Conservation (phyloP, 805 yeast genomes). For the Kurtzmaniella fragi region DNA sequence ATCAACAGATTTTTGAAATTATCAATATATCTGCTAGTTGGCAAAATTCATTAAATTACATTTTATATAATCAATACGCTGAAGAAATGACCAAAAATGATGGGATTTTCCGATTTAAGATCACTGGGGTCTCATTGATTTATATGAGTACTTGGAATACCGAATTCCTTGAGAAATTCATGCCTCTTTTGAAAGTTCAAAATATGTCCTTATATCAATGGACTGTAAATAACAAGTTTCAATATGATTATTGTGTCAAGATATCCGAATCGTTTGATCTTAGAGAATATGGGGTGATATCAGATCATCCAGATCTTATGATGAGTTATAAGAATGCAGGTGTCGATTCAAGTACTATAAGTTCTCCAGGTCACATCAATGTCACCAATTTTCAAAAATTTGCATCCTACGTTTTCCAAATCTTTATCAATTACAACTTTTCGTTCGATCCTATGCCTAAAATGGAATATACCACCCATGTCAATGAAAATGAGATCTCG, state of each 20-base stretch:
- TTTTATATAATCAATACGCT: slow-evolving; percentile 32
- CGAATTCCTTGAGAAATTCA: slow-evolving; percentile 28
- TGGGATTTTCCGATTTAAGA: slow-evolving; percentile 15
- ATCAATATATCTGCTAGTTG: slow-evolving; percentile 32
- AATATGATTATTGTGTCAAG: slow-evolving; percentile 26
- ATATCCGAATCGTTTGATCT: slow-evolving; percentile 20
- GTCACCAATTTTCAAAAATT: slow-evolving; percentile 8
- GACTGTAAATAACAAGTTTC: slow-evolving; percentile 35
- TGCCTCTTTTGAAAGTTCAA: slow-evolving; percentile 30
- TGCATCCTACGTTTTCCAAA: slow-evolving; percentile 8
- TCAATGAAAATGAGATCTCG: slow-evolving; percentile 14
- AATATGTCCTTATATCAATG: slow-evolving; percentile 30
- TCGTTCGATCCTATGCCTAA: slow-evolving; percentile 11
- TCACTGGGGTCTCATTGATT: slow-evolving; percentile 33
- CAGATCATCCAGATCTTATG: slow-evolving; percentile 34
- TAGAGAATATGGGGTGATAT: slow-evolving; percentile 30
- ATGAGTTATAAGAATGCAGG: slow-evolving; percentile 9
- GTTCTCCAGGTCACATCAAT: slow-evolving; percentile 6
- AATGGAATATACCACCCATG: slow-evolving; percentile 13
- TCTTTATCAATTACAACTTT: slow-evolving; percentile 8
- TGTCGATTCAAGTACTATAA: slow-evolving; percentile 1
- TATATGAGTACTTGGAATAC: slow-evolving; percentile 35
- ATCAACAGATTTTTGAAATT: slow-evolving; percentile 20
- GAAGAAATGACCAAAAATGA: slow-evolving; percentile 15
- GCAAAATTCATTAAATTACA: slow-evolving; percentile 25